Evolutionary conservation across 2,329 filamentous ascomycete genomes (phyloP), one percentile per base, ranked within the genome.

Genomic region (Colletotrichum magnum): DNA sequence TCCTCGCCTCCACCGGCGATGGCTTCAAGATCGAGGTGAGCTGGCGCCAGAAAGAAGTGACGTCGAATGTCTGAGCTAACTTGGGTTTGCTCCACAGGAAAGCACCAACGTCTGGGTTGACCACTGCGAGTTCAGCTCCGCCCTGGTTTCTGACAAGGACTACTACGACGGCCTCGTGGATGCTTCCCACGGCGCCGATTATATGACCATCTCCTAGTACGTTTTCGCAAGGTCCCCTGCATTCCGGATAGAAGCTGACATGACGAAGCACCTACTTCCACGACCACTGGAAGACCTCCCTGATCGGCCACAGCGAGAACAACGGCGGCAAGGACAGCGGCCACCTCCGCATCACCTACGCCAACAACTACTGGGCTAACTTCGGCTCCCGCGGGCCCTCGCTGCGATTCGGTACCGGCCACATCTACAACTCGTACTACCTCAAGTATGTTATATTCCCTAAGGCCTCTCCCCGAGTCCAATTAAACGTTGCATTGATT

Each of bases 331-430:
- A 90, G 72, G 89, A 91, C 74, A 86, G 76, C 2, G 89, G 89
- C 66, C 83, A 87, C 72, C 79, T 91, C 16, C 85, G 81, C 71
- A 81, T 91, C 24, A 91, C 89, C 26, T 89, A 89, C 75, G 82
- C 84, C 77, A 86, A 89, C 79, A 91, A 91, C 84, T 83, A 88
- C 81, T 90, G 83, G 80, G 73, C 78, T 69, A 90, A 90, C 78
- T 79, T 90, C 70, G 87, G 89, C 80, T 89, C 86, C 15, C 89
- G 89, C 62, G 81, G 80, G 0, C 89, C 89, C 0, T 87, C 84
- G 3, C 76, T 90, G 73, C 87, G 89, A 69, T 91, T 91, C 77
- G 89, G 89, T 6, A 90, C 87, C 6, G 88, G 83, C 5, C 89
- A 91, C 75, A 72, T 82, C 64, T 80, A 77, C 69, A 79, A 78